Base-by-base conservation (phyloP, 352 stramenopile genomes). In the Phytophthora macrochlamydospora region DNA sequence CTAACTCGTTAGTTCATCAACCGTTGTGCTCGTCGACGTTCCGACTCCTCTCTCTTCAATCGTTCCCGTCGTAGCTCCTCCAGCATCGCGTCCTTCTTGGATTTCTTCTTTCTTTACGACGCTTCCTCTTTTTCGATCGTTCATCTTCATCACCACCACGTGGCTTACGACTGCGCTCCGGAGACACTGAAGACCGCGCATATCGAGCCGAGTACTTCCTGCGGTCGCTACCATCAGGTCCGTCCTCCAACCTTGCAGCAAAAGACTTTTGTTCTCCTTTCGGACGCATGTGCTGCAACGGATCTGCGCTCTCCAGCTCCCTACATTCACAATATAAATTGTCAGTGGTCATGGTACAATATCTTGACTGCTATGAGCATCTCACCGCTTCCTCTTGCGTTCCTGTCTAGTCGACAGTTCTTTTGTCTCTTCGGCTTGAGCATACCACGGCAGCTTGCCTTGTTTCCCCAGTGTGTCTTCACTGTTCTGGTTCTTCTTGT, bases 51-150 rank as follows among this genome's bases (percentile, higher is more conserved):
- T 86, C 73, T 49, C 9, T 84, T 66, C n/a, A 78, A 38, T 18
- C 77, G 76, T 57, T 86, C 81, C 38, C 68, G 71, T 7, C 79
- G 76, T 24, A 90, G 60, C 31, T 83, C 67, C 7, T 75, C 28
- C 18, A 83, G 24, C 44, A 77, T 4, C 13, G 35, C 42, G 8
- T 72, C 44, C 38, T 71, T 73, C 8, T 58, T 73, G 51, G 13
- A 30, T 2, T 67, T 70, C 29, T 79, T 73, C 31, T 69, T 11
- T 62, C 9, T 43, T 70, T 56, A 14, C 56, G n/a, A 8, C 61
- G 42, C 45, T 70, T 66, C 51, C 32, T 18, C 32, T n/a, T 59
- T 67, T 67, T 64, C 30, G 32, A 67, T 18, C 13, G 42, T 32
- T 69, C 56, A 2, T 61, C 43, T 3, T 56, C 14, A 44, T 56